Conservation (phyloP, 805 yeast genomes). For the Saturnispora sekii region DNA sequence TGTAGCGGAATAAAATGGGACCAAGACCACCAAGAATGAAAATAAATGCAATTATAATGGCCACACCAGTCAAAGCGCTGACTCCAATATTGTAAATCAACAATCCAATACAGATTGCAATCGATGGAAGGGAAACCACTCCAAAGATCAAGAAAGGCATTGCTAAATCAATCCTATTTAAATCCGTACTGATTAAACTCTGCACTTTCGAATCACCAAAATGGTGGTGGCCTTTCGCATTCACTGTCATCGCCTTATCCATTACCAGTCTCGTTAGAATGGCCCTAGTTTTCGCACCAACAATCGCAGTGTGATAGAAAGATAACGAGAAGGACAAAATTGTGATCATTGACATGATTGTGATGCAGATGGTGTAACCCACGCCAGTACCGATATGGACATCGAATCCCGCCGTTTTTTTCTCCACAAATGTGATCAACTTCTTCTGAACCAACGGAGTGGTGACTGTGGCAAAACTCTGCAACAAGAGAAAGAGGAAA, state of each 20-base stretch:
- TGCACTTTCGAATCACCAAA: slow-evolving; percentile 67
- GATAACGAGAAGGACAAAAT: slow-evolving; percentile 26
- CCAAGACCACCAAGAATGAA: slow-evolving; percentile 30
- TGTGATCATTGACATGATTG: slow-evolving; percentile 39
- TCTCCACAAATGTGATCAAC: slow-evolving; percentile 53
- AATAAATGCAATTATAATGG: slow-evolving; percentile 40
- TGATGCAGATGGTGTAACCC: slow-evolving; percentile 66
- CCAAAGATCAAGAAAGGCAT: slow-evolving; percentile 57
- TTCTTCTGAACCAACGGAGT: slow-evolving; percentile 59
- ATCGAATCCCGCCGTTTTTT: slow-evolving; percentile 33
- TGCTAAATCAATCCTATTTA: slow-evolving; percentile 70
- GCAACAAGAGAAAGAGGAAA: slow-evolving; percentile 23
- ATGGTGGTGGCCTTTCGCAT: slow-evolving; percentile 48
- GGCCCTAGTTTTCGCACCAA: slow-evolving; percentile 65
- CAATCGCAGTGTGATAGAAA: slow-evolving; percentile 46
- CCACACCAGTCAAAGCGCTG: slow-evolving; percentile 62
- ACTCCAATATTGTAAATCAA: slow-evolving; percentile 62
- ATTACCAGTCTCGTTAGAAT: slow-evolving; percentile 58
- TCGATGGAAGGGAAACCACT: slow-evolving; percentile 50
- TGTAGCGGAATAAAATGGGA: slow-evolving; percentile 38
- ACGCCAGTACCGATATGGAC: slow-evolving; percentile 49
- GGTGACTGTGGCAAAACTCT: slow-evolving; percentile 40
- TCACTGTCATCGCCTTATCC: slow-evolving; percentile 53
- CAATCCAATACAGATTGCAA: slow-evolving; percentile 52
- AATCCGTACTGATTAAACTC: slow-evolving; percentile 72